Base-by-base conservation (phyloP, 2,329 filamentous ascomycete species). In the Hymenoscyphus fructigenus region DNA sequence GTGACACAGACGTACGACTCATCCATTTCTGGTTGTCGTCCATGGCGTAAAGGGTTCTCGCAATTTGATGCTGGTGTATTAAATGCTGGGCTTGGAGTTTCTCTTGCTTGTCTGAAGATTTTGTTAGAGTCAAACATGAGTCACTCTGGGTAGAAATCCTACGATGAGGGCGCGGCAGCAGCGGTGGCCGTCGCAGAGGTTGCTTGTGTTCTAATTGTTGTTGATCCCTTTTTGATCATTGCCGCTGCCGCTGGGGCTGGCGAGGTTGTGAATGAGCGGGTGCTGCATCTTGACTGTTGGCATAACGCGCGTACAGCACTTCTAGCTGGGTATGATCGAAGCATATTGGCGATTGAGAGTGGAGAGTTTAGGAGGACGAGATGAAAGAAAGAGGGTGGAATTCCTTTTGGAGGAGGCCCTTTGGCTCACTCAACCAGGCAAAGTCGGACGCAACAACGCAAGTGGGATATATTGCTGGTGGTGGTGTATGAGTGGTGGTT, bases 1-100 rank as follows among this genome's bases (percentile, higher is more conserved):
- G 68, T 66, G 68, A 70, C 66, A 60, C 63, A 60, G 62, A 83
- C 89, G 71, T 88, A 92, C 89, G 91, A 93, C 78, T 93, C 91
- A 78, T 93, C 91, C 83, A 93, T 88, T 68, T 90, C 86, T 64
- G 82, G 82, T 66, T 81, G 78, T 74, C 83, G 80, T 62, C 81
- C 80, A 76, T 85, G 85, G 73, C 87, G 85, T 66, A 91, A 77
- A 69, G 83, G 86, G 85, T 91, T 86, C 17, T 72, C 75, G 79
- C 74, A 69, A 80, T 78, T 73, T 76, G 74, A 60, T 78, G 68
- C 76, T 62, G 73, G 71, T 65, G 78, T 74, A 70, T 87, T 87
- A 78, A 87, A 87, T 15, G 85, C 82, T 61, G 89, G 84, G 74
- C 86, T 88, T 7, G 90, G 89, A 38, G 80, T 79, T 66, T 85